A percentile compares a stretch with the other conserved stretches of the same genome.
These are phyloP conservation scores for Cavenderia fasciculata DNA, from an alignment of 78 protist genomes.

Conservation along the genomic window DNA sequence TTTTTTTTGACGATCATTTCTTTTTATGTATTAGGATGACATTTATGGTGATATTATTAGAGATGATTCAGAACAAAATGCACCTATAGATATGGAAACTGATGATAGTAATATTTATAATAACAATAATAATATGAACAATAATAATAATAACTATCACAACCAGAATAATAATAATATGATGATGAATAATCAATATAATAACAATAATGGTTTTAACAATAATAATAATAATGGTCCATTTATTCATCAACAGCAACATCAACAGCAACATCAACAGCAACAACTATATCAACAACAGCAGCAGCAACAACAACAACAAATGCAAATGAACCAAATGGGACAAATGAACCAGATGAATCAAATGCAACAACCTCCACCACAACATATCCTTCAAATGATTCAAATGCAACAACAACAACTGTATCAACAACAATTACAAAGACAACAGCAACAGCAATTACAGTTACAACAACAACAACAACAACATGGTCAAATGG, in stretches of 20 bases:
- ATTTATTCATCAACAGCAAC: background rate
- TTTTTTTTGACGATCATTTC: too few species aligned
- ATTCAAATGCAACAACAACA: background rate
- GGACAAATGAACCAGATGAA: too few species aligned
- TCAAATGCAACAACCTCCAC: background rate
- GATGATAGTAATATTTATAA: background rate
- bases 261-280: background rate
- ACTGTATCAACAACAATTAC: constrained; percentile 1
- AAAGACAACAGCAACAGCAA: constrained; percentile 1
- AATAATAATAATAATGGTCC: background rate
- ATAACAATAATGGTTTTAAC: background rate
- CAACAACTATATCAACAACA: background rate
- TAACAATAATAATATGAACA: background rate
- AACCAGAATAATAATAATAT: background rate
- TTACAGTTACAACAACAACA: background rate
- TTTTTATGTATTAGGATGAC: too few species aligned
- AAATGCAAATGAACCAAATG: too few species aligned
- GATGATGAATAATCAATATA: background rate
- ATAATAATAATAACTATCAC: background rate
- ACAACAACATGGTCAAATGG: background rate
- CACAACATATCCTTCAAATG: background rate
- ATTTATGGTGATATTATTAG: too few species aligned
- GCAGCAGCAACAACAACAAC: background rate
- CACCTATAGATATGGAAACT: too few species aligned
- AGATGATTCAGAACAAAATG: too few species aligned